phyloP scores from a whole-genome alignment of 2,329 filamentous ascomycete genomes.

The Exophiala calicioides region DNA sequence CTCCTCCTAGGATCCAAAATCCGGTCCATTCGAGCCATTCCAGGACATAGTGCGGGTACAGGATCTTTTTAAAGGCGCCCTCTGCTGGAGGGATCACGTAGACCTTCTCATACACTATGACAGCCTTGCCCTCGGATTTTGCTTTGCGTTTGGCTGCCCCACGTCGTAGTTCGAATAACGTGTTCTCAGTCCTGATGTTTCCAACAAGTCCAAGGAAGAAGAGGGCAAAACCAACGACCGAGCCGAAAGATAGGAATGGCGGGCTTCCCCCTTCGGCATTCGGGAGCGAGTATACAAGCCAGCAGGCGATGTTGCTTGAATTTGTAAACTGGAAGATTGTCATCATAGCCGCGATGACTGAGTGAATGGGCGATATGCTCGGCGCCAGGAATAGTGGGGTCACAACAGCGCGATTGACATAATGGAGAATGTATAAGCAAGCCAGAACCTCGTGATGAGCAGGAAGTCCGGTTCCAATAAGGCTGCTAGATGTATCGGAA shows the following conservation, averaged over 20 bases:
- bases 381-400: constrained; percentile 78
- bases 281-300: constrained; percentile 57
- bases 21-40: constrained; percentile 97
- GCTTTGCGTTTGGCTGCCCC: constrained; percentile 53
- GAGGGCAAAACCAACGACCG: constrained; percentile 64
- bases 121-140: constrained; percentile 33
- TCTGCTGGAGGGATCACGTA: constrained; percentile 81
- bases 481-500: constrained; percentile 19
- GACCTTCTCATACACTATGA: constrained; percentile 69
- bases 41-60: constrained; percentile 92
- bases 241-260: constrained; percentile 32
- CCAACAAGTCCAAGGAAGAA: constrained; percentile 75
- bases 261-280: constrained; percentile 49
- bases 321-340: constrained; percentile 78
- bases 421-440: constrained; percentile 70
- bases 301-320: constrained; percentile 73
- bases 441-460: constrained; percentile 40
- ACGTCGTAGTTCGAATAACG: constrained; percentile 81
- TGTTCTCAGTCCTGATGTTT: constrained; percentile 89
- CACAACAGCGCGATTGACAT: constrained; percentile 83
- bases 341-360: constrained; percentile 65
- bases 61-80: constrained; percentile 72
- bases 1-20: constrained; percentile 66
- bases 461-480: constrained; percentile 34
- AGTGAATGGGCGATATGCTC: constrained; percentile 87